Evolutionary conservation across 108 stramenopile genomes (phyloP), one percentile per base, ranked within the genome.

Genomic region (Asterionellopsis glacialis): DNA sequence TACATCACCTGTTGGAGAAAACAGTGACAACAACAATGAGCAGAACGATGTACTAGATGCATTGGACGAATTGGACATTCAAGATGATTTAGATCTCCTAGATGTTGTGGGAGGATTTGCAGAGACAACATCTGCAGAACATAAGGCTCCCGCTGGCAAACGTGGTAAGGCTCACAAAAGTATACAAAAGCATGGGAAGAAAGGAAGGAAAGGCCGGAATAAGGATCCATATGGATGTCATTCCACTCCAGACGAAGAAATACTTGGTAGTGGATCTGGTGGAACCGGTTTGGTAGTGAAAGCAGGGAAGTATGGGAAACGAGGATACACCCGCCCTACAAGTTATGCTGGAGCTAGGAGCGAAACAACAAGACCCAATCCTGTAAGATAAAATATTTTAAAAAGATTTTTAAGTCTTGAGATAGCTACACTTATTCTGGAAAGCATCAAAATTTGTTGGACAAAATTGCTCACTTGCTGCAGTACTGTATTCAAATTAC

Each of bases 181-280:
- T 15, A 85, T 83, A 41, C 80, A 88, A 57, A 88, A 87, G 63
- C 81, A 86, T 77, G 92, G 91, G 11, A 90, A 92, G 56, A 96
- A 96, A 61, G 86, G 88, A 6, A 68, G 89, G 13, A 96, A 96
- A 62, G 33, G 74, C 18, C 75, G 92, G 23, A 81, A 96, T 44
- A 84, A 85, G 55, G 95, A 96, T 69, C 95, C 95, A 0, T 96
- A 96, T 65, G 91, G 90, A 19, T 91, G 89, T 43, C 86, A 91
- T 64, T 61, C 77, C 11, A 79, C 76, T 33, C 82, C 82, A 15
- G 87, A 93, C 61, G 72, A 76, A 33, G 48, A 68, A 19, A 41
- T 74, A 11, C 69, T 44, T 23, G 41, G 42, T 6, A 13, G 45
- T 15, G 14, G 43, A 1, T 42, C 50, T 28, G 47, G 62, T 19